Conservation (phyloP, 169 alveolate genomes). For the Sarcocystis neurona region DNA sequence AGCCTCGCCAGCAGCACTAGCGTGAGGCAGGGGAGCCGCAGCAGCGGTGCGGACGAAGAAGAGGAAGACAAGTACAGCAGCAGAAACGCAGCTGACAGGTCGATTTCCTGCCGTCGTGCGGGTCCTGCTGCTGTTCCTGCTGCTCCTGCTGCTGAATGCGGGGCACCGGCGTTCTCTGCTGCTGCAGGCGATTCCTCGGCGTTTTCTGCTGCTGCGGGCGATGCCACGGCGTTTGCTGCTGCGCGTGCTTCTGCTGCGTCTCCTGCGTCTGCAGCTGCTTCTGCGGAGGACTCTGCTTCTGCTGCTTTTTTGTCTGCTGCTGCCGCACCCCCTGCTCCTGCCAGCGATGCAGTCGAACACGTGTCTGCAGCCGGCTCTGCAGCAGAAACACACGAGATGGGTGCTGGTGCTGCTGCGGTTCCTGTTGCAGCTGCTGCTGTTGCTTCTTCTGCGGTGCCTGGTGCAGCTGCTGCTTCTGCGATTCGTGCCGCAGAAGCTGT, state of each 20-base stretch:
- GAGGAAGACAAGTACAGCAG: too few species aligned
- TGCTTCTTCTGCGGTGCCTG: too few species aligned
- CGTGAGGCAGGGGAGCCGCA: too few species aligned
- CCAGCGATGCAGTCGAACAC: neutral
- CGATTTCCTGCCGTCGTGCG: too few species aligned
- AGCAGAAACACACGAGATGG: too few species aligned
- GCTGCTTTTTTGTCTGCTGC: neutral
- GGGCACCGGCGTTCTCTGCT: neutral
- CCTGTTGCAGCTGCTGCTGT: too few species aligned
- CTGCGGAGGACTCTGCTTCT: neutral
- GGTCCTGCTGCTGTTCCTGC: neutral
- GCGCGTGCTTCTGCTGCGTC: neutral
- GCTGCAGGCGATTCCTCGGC: neutral
- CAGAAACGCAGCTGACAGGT: too few species aligned
- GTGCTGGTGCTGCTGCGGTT: too few species aligned
- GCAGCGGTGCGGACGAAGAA: too few species aligned
- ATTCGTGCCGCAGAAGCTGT: too few species aligned
- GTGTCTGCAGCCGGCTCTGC: neutral
- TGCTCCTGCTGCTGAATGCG: neutral
- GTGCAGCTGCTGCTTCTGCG: too few species aligned
- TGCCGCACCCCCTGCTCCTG: neutral
- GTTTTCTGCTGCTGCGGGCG: neutral
- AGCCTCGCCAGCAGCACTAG: too few species aligned
- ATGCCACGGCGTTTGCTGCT: neutral
- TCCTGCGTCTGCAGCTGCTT: neutral